phyloP scores from a whole-genome alignment of 78 protist genomes.

The Pigoraptor vietnamica region DNA sequence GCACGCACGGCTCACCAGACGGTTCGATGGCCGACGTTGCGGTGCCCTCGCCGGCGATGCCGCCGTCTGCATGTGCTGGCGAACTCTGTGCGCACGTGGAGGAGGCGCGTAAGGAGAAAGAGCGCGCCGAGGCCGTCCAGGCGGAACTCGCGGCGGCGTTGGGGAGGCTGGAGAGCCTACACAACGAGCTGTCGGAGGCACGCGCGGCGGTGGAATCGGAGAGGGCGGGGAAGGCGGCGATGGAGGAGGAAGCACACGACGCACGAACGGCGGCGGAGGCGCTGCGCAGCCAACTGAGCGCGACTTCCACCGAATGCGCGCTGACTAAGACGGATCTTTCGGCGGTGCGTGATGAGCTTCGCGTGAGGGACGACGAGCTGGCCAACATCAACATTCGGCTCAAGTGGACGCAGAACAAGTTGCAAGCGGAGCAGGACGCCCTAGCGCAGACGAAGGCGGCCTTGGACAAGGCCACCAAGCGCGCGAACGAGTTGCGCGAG shows the following conservation, averaged over 20 bases:
- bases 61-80: no score
- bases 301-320: neutral
- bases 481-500: neutral
- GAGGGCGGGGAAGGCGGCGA: neutral
- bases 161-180: neutral
- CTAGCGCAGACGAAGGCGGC: neutral
- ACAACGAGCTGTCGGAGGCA: neutral
- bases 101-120: no score
- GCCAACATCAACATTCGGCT: neutral
- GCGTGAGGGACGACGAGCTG: neutral
- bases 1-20: neutral
- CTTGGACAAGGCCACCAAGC: neutral
- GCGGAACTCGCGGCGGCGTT: no score
- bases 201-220: neutral
- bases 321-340: neutral
- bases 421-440: neutral
- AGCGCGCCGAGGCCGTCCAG: no score
- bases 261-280: neutral
- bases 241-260: neutral
- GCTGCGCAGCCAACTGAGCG: neutral
- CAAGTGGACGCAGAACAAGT: neutral
- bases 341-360: neutral
- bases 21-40: neutral
- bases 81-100: no score
- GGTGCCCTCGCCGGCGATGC: neutral